Base-by-base conservation (phyloP, 2,329 filamentous ascomycete species). In the Colletotrichum camelliae region DNA sequence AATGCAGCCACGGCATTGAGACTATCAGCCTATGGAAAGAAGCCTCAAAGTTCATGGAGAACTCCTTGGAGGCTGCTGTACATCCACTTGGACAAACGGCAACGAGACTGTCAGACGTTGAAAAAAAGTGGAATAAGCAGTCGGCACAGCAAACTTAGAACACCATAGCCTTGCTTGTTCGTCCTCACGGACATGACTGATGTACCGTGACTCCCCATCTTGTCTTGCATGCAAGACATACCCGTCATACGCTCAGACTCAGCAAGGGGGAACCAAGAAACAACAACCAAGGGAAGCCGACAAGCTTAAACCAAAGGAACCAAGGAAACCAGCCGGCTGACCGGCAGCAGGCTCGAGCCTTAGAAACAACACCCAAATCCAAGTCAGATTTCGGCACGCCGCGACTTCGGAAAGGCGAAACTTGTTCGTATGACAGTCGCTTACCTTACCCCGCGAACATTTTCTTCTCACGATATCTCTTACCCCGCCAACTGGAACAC, bases 71-170 rank as follows among this genome's bases (percentile, higher is more conserved):
- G 35, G 7, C 7, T 39, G 4, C 8, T 4, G 5, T 9, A 2
- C 18, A n/a, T 43, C 4, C 39, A n/a, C 18, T 1, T 43, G 39
- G 9, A n/a, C 2, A n/a, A n/a, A 43, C 1, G 3, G 0, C 39
- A 8, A 0, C 9, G 2, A 43, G 18, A n/a, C 39, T 52, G 43
- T 48, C 43, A 21, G 21, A 43, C 12, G 8, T 18, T 2, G 5
- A 21, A 43, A 64, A 80, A 80, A 80, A 29, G 37, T n/a, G 24
- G 24, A 33, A 29, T 21, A 80, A 48, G 84, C 85, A 77, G 58
- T 1, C 29, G 9, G 18, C 58, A 61, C 4, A 33, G 27, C 58
- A 35, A 43, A 24, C 31, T 64, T 29, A 29, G 43, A 52, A 52
- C 43, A 21, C 43, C n/a, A 13, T 1, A 21, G n/a, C 43, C 43